A percentile compares a stretch with the other conserved stretches of the same genome.
Evolutionary conservation across 768 basidiomycete species (phyloP).

Genomic region (Agrocybe praecox): DNA sequence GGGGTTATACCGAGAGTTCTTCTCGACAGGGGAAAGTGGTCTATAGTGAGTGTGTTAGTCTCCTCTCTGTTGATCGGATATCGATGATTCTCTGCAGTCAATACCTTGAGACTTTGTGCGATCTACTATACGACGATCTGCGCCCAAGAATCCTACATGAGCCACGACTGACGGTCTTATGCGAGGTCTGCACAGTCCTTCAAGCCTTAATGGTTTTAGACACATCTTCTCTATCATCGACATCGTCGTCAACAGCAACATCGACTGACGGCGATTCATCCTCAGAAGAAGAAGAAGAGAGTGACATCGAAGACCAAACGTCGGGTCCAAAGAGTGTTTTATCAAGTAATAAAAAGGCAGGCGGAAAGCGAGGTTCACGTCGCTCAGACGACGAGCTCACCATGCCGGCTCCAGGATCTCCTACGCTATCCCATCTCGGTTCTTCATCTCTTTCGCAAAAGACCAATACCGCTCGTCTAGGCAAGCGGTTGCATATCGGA

Average conservation of each 20-base stretch:
- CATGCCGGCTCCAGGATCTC: not conserved
- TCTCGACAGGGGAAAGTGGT: constrained; percentile 77
- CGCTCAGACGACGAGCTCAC: constrained; percentile 6
- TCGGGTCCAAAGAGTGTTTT: not conserved
- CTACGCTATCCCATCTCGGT: constrained; percentile 16
- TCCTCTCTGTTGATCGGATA: not conserved
- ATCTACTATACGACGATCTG: constrained; percentile 93
- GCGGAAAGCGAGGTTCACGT: not conserved
- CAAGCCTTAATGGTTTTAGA: constrained; percentile 97
- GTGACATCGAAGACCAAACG: constrained; percentile 28
- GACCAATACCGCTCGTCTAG: constrained; percentile 32
- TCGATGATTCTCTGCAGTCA: constrained; percentile 46
- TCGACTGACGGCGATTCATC: constrained; percentile 5
- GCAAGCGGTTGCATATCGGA: constrained; percentile 71
- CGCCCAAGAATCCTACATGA: constrained; percentile 96
- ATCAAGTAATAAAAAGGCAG: not conserved
- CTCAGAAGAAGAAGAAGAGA: constrained; percentile 18
- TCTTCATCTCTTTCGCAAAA: constrained; percentile 40
- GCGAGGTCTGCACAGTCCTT: constrained; percentile 95
- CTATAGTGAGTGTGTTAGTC: constrained; percentile 40
- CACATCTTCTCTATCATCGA: constrained; percentile 38
- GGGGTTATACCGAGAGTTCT: constrained; percentile 81
- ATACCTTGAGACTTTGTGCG: constrained; percentile 90
- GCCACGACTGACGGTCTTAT: constrained; percentile 81
- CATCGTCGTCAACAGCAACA: constrained; percentile 11